A percentile compares a stretch with the other conserved stretches of the same genome.
Conservation (phyloP, 2,329 filamentous ascomycete genomes). For the Trichoderma harzianum region DNA sequence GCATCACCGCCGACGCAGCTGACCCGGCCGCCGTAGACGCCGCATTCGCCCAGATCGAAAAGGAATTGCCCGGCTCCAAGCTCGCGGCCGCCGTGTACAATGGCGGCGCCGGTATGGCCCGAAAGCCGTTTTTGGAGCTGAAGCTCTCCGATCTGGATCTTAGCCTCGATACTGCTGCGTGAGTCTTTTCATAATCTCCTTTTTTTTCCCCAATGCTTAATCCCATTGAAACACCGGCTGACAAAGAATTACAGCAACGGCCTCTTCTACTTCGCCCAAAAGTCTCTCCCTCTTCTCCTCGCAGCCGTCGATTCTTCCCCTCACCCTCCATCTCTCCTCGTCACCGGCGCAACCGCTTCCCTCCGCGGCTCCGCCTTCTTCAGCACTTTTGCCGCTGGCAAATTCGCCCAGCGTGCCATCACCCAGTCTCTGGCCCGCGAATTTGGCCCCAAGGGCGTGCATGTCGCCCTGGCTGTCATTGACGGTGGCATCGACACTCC, state of each 20-base stretch:
- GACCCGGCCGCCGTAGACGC: constrained; percentile 47
- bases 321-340: constrained; percentile 74
- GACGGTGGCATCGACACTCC: constrained; percentile 85
- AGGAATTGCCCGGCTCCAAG: constrained; percentile 53
- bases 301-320: constrained; percentile 50
- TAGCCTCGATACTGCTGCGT: constrained; percentile 49
- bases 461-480: constrained; percentile 78
- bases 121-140: constrained; percentile 59
- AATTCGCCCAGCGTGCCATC: constrained; percentile 74
- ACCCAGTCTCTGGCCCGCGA: constrained; percentile 75
- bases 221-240: neutral
- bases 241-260: constrained; percentile 48
- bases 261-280: constrained; percentile 73
- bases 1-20: constrained; percentile 53
- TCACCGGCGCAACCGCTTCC: constrained; percentile 83
- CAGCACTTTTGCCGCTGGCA: constrained; percentile 70
- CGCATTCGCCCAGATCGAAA: constrained; percentile 61
- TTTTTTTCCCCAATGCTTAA: too few species aligned
- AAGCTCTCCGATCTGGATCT: constrained; percentile 47
- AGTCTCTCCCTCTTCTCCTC: constrained; percentile 66
- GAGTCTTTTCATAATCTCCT: too few species aligned
- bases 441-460: constrained; percentile 79
- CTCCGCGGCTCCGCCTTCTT: constrained; percentile 68
- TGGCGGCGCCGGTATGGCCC: constrained; percentile 50
- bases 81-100: constrained; percentile 70